These are phyloP conservation scores for Helianthus annuus DNA, from an alignment of 129 eudicot species.

Conservation along the genomic window DNA sequence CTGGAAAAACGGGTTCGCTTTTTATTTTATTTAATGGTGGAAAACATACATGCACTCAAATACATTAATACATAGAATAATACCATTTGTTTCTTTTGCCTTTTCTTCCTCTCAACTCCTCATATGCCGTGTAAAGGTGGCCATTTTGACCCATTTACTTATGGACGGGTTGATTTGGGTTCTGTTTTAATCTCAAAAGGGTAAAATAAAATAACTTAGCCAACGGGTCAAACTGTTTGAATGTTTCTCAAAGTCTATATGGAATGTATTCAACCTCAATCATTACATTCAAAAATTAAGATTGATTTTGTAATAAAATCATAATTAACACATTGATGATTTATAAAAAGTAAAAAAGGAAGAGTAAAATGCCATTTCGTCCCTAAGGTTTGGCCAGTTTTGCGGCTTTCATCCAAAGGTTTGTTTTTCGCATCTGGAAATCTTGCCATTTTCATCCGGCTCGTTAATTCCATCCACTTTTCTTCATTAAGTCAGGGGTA, in stretches of 20 bases:
- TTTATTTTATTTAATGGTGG: slow-evolving; percentile 11
- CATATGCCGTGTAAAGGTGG: not conserved
- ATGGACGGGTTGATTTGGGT: not conserved
- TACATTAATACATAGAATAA: not conserved
- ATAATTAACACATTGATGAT: not conserved
- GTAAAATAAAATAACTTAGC: not conserved
- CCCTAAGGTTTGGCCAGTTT: no score
- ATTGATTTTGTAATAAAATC: not conserved
- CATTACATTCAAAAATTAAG: not conserved
- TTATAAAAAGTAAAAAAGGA: not conserved
- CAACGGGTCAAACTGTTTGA: not conserved
- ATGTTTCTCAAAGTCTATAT: not conserved
- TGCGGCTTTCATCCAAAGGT: no score
- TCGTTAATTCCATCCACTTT: no score
- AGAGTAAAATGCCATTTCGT: no score
- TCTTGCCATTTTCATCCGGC: no score
- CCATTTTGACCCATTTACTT: slow-evolving; percentile 1
- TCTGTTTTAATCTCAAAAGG: not conserved
- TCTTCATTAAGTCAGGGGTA: no score
- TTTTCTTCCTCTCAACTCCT: slow-evolving; percentile 9
- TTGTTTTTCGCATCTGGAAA: no score
- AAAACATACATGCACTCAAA: slow-evolving; percentile 6
- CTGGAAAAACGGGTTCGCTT: slow-evolving; percentile 82
- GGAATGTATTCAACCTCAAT: not conserved
- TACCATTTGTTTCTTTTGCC: not conserved